These are phyloP conservation scores for Meripilus lineatus DNA, from an alignment of 1,284 basidiomycete species.

Conservation along the genomic window DNA sequence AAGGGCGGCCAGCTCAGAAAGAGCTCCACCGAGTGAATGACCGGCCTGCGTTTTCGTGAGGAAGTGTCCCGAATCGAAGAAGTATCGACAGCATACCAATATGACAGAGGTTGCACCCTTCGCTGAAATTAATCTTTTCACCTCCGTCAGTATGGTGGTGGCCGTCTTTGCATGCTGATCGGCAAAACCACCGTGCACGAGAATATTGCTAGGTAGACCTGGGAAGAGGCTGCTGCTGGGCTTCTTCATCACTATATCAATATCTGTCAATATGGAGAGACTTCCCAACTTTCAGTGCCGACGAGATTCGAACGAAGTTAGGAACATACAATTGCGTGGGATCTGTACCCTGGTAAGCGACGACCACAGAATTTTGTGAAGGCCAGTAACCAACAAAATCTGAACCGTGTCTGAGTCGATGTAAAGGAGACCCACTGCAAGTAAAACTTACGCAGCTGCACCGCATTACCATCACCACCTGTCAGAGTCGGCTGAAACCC, in stretches of 20 bases:
- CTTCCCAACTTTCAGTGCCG: conserved; percentile 19
- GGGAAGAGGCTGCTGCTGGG: conserved; percentile 45
- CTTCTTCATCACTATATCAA: conserved; percentile 27
- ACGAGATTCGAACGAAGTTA: too few relatives aligned
- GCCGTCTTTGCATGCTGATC: conserved; percentile 41
- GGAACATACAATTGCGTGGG: conserved; percentile 36
- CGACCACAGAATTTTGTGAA: conserved; percentile 40
- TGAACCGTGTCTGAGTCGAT: conserved; percentile 14
- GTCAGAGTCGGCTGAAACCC: conserved; percentile 40
- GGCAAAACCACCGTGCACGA: conserved; percentile 45
- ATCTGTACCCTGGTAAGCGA: conserved; percentile 50
- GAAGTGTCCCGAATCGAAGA: background rate
- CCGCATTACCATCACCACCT: conserved; percentile 41
- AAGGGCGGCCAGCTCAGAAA: conserved; percentile 34
- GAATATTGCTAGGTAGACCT: conserved; percentile 31
- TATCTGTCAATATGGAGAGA: conserved; percentile 43
- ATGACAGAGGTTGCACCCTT: conserved; percentile 32
- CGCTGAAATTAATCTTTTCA: conserved; percentile 29
- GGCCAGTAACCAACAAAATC: conserved; percentile 46
- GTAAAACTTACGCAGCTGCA: conserved; percentile 43
- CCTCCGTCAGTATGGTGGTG: conserved; percentile 31
- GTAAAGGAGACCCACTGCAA: background rate
- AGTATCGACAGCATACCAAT: conserved; percentile 23
- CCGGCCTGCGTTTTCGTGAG: conserved; percentile 22
- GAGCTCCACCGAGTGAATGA: conserved; percentile 37